Percentiles rank a stretch among this genome's conserved stretches.
These are phyloP conservation scores for Arachis monticola DNA, from an alignment of 331 rosid species.

Conservation along the genomic window DNA sequence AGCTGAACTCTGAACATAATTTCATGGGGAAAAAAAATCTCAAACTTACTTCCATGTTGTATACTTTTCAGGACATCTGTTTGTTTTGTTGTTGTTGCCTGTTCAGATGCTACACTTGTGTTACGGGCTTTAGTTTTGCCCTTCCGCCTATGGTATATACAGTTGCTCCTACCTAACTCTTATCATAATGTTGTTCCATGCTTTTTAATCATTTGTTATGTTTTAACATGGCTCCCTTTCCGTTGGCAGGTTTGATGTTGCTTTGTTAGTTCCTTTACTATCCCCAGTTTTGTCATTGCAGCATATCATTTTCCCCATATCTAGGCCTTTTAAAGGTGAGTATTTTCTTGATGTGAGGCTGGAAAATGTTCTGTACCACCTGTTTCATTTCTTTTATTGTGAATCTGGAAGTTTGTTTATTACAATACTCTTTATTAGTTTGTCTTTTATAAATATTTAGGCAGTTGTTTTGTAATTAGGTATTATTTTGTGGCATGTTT, in stretches of 20 bases:
- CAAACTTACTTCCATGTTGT: constrained; percentile 24
- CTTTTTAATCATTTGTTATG: constrained; percentile 8
- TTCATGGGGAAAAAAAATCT: background rate
- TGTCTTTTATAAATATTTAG: no score
- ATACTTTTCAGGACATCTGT: constrained; percentile 74
- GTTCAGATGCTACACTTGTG: constrained; percentile 89
- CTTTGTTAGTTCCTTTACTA: constrained; percentile 66
- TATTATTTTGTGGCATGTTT: no score
- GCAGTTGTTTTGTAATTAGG: no score
- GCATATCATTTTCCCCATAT: constrained; percentile 68
- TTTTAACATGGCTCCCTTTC: constrained; percentile 23
- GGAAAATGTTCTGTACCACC: constrained; percentile 6
- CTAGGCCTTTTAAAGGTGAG: constrained; percentile 64
- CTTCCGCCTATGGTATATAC: constrained; percentile 72
- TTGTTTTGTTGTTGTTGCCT: constrained; percentile 87
- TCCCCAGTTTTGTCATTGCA: constrained; percentile 92
- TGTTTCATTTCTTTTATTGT: background rate
- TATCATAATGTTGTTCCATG: constrained; percentile 11
- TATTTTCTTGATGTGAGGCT: constrained; percentile 24
- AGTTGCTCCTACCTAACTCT: constrained; percentile 25
- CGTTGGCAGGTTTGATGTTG: constrained; percentile 84
- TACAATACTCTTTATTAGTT: no score
- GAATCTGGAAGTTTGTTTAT: no score
- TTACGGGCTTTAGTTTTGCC: constrained; percentile 87
- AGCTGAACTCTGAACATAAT: constrained; percentile 13